phyloP scores from a whole-genome alignment of 805 yeast species.

The Zygosaccharomyces gambellarensis region DNA sequence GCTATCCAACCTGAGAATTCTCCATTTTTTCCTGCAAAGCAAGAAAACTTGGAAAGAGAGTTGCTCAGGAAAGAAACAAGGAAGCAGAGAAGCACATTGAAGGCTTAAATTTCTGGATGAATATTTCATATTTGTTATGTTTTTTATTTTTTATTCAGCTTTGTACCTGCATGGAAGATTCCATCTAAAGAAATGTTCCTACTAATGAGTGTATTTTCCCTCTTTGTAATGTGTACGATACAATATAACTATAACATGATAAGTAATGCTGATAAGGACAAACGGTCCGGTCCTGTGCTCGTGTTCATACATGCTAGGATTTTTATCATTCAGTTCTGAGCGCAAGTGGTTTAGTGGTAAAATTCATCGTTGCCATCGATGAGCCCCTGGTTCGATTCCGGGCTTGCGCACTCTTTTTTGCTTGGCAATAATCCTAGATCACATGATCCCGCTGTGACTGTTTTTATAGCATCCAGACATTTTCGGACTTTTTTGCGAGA shows the following conservation, averaged over 20 bases:
- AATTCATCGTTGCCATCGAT: slow-evolving; percentile 8
- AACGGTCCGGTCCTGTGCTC: background rate
- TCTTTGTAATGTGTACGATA: background rate
- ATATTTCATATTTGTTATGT: background rate
- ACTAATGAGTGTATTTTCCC: background rate
- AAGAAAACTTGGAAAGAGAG: slow-evolving; percentile 1
- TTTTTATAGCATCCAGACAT: background rate
- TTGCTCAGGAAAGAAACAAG: slow-evolving; percentile 1
- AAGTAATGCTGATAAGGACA: background rate
- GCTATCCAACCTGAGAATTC: background rate
- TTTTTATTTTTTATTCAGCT: background rate
- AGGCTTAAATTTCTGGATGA: background rate
- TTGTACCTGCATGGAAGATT: background rate
- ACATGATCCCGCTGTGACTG: background rate
- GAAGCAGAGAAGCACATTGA: background rate
- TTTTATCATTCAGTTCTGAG: background rate
- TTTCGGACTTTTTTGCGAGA: background rate
- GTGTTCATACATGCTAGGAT: no score
- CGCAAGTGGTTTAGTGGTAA: slow-evolving; percentile 7
- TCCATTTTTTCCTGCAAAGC: slow-evolving; percentile 1
- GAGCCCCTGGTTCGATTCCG: slow-evolving; percentile 9
- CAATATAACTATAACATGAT: background rate
- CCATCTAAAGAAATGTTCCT: background rate
- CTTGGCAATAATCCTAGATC: background rate
- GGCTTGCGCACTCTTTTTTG: slow-evolving; percentile 2